Evolutionary conservation across 2,329 filamentous ascomycete genomes (phyloP).

Genomic region (Pestalotiopsis sp.): DNA sequence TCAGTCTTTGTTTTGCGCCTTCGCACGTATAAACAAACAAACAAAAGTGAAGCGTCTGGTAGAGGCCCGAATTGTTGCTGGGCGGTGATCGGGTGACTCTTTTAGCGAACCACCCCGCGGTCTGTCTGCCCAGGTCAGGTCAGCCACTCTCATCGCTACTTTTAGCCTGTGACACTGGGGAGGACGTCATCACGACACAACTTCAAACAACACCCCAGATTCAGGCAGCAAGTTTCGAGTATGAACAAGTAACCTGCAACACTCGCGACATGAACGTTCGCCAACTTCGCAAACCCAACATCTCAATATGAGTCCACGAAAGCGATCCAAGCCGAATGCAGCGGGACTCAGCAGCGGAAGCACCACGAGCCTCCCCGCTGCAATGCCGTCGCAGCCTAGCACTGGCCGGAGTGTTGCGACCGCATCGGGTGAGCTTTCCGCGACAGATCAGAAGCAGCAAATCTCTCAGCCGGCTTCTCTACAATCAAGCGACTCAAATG

Average conservation of each 20-base stretch:
- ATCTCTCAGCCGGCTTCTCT: slow-evolving; percentile 18
- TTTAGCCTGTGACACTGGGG: not conserved
- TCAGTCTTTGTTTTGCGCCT: not conserved
- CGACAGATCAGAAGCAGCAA: slow-evolving; percentile 16
- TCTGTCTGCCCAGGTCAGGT: not conserved
- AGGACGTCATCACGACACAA: not conserved
- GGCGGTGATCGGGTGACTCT: not conserved
- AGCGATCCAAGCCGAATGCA: slow-evolving; percentile 41
- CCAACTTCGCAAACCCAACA: not conserved
- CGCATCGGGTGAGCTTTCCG: slow-evolving; percentile 1
- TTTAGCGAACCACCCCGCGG: not conserved
- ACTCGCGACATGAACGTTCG: not conserved
- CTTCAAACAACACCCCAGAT: not conserved
- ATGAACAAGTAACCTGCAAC: not conserved
- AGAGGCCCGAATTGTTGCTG: not conserved
- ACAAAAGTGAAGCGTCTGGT: not conserved
- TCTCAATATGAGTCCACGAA: slow-evolving; percentile 41
- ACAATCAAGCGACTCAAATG: not conserved
- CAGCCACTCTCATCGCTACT: not conserved
- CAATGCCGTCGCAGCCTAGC: slow-evolving; percentile 19
- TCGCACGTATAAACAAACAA: not conserved
- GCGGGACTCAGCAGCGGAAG: slow-evolving; percentile 21
- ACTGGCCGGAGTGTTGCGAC: slow-evolving; percentile 23
- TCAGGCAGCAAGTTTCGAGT: slow-evolving; percentile 1
- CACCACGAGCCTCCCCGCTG: slow-evolving; percentile 20